Conservation (phyloP, 140 eudicot genomes). For the Cichorium intybus region DNA sequence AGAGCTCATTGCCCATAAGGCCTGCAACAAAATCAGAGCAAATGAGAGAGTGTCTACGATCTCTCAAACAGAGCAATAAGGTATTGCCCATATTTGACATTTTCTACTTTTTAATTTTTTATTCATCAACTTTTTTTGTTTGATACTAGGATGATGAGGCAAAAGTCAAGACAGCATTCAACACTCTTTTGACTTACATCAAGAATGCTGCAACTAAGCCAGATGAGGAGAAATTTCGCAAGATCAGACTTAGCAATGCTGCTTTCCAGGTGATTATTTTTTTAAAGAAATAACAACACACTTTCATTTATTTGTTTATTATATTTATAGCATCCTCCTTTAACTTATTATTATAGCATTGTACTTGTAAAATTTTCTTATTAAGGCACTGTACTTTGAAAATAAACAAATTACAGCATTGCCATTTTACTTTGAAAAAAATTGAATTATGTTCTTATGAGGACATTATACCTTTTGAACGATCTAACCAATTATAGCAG, state of each 20-base stretch:
- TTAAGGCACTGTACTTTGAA: no score
- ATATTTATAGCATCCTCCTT: no score
- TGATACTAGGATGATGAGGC: constrained; percentile 72
- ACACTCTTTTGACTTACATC: constrained; percentile 77
- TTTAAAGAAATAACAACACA: neutral
- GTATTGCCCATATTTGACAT: constrained; percentile 32
- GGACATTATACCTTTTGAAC: no score
- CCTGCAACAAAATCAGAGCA: constrained; percentile 96
- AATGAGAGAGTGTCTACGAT: constrained; percentile 95
- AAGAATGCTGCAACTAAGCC: constrained; percentile 87
- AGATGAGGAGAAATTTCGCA: constrained; percentile 88
- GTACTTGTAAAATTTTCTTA: no score
- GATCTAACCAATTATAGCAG: no score
- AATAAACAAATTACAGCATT: no score
- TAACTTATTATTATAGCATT: no score
- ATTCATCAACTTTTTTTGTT: no score
- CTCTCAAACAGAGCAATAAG: constrained; percentile 80
- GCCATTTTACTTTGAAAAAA: no score
- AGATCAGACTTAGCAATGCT: constrained; percentile 85
- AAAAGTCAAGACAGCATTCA: constrained; percentile 87
- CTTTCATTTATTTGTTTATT: no score
- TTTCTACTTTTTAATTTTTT: neutral
- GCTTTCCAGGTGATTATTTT: constrained; percentile 64
- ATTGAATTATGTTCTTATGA: no score
- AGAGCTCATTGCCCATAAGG: constrained; percentile 82